Evolutionary conservation across 2,329 filamentous ascomycete genomes (phyloP).

Genomic region (Curvularia spicifera): DNA sequence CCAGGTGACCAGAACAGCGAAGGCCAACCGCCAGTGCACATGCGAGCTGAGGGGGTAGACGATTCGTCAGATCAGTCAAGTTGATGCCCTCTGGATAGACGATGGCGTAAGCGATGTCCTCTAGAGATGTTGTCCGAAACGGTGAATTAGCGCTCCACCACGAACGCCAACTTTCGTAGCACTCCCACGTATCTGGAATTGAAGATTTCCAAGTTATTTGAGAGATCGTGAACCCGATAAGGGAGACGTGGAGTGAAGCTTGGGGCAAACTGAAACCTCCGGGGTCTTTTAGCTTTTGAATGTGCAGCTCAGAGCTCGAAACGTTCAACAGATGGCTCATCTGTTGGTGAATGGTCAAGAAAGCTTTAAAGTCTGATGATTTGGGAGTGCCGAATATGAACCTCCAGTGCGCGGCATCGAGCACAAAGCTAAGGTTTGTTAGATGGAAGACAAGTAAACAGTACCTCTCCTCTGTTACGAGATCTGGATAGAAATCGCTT

Average conservation of each 20-base stretch:
- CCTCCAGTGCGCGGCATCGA: not conserved
- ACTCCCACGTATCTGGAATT: not conserved
- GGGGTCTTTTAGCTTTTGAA: not conserved
- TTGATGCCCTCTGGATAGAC: not conserved
- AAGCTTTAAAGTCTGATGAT: not conserved
- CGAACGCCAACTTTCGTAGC: not conserved
- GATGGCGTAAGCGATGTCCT: not conserved
- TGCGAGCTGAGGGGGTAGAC: not conserved
- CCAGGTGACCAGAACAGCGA: not conserved
- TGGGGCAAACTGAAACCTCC: not conserved
- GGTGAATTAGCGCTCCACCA: not conserved
- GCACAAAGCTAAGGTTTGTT: not conserved
- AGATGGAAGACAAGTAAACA: not conserved
- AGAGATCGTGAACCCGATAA: not conserved
- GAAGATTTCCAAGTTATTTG: not conserved
- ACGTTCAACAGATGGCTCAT: not conserved
- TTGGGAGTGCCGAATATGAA: not conserved
- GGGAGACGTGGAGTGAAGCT: not conserved
- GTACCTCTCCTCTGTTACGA: not conserved
- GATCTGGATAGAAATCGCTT: not conserved
- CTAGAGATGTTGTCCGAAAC: not conserved
- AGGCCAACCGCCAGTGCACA: not conserved
- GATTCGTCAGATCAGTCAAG: not conserved
- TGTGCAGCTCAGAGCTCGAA: not conserved
- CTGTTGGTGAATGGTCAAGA: not conserved